A percentile compares a stretch with the other conserved stretches of the same genome.
phyloP scores from a whole-genome alignment of 352 stramenopile species.

The Phytophthora vignae region DNA sequence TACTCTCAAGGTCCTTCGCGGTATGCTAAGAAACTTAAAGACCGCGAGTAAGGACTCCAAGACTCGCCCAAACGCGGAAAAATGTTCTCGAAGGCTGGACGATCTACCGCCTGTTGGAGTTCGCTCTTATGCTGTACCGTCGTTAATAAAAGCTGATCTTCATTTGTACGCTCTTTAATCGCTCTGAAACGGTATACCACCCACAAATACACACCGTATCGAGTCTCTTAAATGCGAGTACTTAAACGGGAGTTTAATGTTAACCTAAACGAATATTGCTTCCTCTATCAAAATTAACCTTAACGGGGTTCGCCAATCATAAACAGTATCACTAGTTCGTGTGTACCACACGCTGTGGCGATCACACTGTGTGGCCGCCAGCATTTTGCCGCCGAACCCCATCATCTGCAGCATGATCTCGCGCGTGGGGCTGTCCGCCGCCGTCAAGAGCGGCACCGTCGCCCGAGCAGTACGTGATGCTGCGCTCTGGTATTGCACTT shows the following conservation, averaged over 20 bases:
- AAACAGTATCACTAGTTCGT: background rate
- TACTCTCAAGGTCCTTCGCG: no score
- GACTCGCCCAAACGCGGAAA: no score
- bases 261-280: no score
- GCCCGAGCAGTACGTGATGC: conserved; percentile 39
- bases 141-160: background rate
- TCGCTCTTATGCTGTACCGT: background rate
- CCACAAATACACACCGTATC: background rate
- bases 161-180: background rate
- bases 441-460: conserved; percentile 35
- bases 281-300: background rate
- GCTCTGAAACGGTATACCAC: background rate
- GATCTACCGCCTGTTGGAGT: background rate
- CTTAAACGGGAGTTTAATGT: background rate
- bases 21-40: no score
- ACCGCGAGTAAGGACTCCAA: no score
- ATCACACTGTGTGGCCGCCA: conserved; percentile 28
- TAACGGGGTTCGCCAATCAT: background rate
- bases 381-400: conserved; percentile 28
- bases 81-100: background rate
- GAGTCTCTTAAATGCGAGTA: background rate
- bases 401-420: conserved; percentile 40
- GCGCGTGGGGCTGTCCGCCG: conserved; percentile 36
- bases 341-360: background rate
- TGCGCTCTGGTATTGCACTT: background rate